Conservation (phyloP, 768 basidiomycete species). For the Russula lepida region DNA sequence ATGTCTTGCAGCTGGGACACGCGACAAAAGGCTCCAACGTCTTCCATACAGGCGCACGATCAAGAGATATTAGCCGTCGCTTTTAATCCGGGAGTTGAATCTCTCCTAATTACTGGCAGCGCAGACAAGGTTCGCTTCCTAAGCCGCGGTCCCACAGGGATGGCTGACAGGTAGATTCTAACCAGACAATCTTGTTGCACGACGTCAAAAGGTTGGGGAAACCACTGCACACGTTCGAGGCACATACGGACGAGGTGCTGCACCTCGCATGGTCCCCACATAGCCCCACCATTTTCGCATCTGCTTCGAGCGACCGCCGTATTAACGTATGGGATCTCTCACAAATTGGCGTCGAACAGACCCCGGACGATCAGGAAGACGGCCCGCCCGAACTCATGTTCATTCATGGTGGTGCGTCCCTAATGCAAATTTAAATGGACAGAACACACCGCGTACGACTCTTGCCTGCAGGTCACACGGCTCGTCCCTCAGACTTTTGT, state of each 20-base stretch:
- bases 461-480: constrained; percentile 61
- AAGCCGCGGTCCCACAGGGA: background rate
- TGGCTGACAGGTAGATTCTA: background rate
- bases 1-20: constrained; percentile 76
- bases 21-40: constrained; percentile 60
- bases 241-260: constrained; percentile 90
- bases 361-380: constrained; percentile 96
- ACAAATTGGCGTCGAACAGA: constrained; percentile 90
- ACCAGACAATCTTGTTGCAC: constrained; percentile 78
- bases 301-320: constrained; percentile 86
- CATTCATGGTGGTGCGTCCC: constrained; percentile 73
- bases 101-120: constrained; percentile 83
- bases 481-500: constrained; percentile 86
- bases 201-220: constrained; percentile 70
- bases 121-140: constrained; percentile 69
- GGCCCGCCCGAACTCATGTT: constrained; percentile 96
- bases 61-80: constrained; percentile 86
- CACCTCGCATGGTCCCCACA: constrained; percentile 95
- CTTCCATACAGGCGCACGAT: constrained; percentile 74
- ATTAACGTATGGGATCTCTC: constrained; percentile 93
- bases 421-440: background rate
- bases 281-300: constrained; percentile 86
- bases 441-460: constrained; percentile 1
- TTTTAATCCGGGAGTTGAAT: constrained; percentile 75
- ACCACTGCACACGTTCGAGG: constrained; percentile 84